These are phyloP conservation scores for Xylaria sp. DNA, from an alignment of 2,329 filamentous ascomycete species.

Conservation along the genomic window DNA sequence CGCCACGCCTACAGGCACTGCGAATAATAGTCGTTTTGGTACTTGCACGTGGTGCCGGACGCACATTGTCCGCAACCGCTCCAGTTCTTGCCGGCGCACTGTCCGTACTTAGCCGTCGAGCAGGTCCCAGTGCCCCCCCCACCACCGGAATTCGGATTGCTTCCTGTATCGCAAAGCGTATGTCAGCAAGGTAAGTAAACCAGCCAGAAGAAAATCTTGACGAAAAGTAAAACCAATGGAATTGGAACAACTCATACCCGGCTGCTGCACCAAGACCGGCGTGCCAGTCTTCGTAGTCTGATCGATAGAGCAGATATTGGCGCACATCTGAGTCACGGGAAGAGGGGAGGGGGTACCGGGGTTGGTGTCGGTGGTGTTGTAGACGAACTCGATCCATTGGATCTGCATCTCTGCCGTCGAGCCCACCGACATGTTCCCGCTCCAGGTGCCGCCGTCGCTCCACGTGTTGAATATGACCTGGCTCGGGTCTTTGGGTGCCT, in stretches of 20 bases:
- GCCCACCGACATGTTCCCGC: slow-evolving; percentile 55
- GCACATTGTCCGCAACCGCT: slow-evolving; percentile 45
- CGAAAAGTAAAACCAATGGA: not conserved
- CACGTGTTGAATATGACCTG: slow-evolving; percentile 63
- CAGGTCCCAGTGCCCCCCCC: slow-evolving; percentile 34
- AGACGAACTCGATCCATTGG: slow-evolving; percentile 64
- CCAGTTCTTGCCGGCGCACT: slow-evolving; percentile 48
- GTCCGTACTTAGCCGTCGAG: slow-evolving; percentile 45
- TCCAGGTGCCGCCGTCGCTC: slow-evolving; percentile 64
- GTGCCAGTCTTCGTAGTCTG: slow-evolving; percentile 52
- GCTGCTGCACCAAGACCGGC: slow-evolving; percentile 48
- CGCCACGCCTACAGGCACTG: slow-evolving; percentile 42
- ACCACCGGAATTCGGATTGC: slow-evolving; percentile 26
- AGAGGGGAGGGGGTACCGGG: slow-evolving; percentile 12
- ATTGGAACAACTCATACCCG: slow-evolving; percentile 13
- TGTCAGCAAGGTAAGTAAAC: slow-evolving; percentile 9
- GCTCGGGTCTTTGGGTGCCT: slow-evolving; percentile 59
- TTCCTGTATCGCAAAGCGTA: slow-evolving; percentile 5
- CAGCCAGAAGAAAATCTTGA: not conserved
- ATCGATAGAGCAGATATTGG: slow-evolving; percentile 54
- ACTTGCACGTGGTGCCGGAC: slow-evolving; percentile 44
- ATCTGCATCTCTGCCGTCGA: slow-evolving; percentile 60
- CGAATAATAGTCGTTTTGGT: slow-evolving; percentile 48
- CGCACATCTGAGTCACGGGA: slow-evolving; percentile 41
- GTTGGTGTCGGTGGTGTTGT: slow-evolving; percentile 53